A percentile compares a stretch with the other conserved stretches of the same genome.
Evolutionary conservation across 1,284 basidiomycete species (phyloP).

Genomic region (Cryptococcus sp.): DNA sequence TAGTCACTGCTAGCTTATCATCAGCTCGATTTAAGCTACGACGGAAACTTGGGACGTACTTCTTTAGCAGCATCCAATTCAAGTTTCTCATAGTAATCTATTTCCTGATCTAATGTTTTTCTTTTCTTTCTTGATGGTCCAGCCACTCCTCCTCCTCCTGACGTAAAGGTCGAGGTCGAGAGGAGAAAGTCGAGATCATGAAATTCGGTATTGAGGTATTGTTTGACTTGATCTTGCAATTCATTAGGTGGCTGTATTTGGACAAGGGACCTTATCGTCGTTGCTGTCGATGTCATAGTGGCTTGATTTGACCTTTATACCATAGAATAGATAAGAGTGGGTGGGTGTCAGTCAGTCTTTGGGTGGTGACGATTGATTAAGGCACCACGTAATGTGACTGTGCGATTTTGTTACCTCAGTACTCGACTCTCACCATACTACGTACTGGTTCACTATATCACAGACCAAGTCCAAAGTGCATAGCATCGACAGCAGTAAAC

Average conservation of each 20-base stretch:
- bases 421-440: too few relatives aligned
- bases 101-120: constrained; percentile 28
- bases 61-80: constrained; percentile 18
- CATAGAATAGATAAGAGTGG: too few relatives aligned
- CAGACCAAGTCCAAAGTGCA: neutral
- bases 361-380: neutral
- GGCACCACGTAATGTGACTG: neutral
- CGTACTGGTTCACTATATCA: neutral
- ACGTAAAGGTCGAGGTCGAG: too few relatives aligned
- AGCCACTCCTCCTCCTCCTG: constrained; percentile 6
- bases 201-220: constrained; percentile 32
- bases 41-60: constrained; percentile 10
- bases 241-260: neutral
- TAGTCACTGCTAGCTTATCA: constrained; percentile 22
- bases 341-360: too few relatives aligned
- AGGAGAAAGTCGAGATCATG: constrained; percentile 26
- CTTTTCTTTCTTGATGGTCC: constrained; percentile 10
- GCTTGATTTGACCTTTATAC: too few relatives aligned
- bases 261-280: neutral
- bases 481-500: neutral
- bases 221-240: constrained; percentile 12
- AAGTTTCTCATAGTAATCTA: constrained; percentile 30
- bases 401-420: too few relatives aligned
- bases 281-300: neutral
- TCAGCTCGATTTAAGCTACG: neutral